These are phyloP conservation scores for Rhodotorula kratochvilovae DNA, from an alignment of 768 basidiomycete species.

Conservation along the genomic window DNA sequence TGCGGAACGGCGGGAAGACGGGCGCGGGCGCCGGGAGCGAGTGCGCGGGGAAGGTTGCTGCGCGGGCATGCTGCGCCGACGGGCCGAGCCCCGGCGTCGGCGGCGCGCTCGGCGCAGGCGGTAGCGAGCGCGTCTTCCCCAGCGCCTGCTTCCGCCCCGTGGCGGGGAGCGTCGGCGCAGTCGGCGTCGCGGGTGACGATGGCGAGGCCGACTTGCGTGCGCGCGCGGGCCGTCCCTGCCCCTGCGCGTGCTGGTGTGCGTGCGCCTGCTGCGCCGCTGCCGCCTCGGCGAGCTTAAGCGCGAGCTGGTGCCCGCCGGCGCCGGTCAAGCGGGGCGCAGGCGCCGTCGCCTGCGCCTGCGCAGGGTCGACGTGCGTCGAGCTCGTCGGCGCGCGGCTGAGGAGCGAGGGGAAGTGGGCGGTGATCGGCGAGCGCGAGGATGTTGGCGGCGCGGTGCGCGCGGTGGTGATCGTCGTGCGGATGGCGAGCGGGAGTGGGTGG, in stretches of 20 bases:
- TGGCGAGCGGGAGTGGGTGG: background rate
- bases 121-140: conserved; percentile 1
- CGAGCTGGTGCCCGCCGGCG: background rate
- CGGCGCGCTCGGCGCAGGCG: background rate
- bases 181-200: background rate
- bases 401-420: background rate
- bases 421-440: background rate
- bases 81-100: background rate
- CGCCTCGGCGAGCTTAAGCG: background rate
- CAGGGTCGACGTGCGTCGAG: background rate
- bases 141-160: background rate
- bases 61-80: background rate
- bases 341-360: background rate
- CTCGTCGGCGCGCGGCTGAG: background rate
- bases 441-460: background rate
- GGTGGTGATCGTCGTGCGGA: background rate
- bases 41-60: background rate
- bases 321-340: background rate
- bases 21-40: no score
- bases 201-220: background rate
- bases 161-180: background rate
- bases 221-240: background rate
- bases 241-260: background rate
- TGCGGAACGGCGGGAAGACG: background rate
- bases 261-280: background rate